Conservation (phyloP, 2,329 filamentous ascomycete genomes). For the Penicillium sp. region DNA sequence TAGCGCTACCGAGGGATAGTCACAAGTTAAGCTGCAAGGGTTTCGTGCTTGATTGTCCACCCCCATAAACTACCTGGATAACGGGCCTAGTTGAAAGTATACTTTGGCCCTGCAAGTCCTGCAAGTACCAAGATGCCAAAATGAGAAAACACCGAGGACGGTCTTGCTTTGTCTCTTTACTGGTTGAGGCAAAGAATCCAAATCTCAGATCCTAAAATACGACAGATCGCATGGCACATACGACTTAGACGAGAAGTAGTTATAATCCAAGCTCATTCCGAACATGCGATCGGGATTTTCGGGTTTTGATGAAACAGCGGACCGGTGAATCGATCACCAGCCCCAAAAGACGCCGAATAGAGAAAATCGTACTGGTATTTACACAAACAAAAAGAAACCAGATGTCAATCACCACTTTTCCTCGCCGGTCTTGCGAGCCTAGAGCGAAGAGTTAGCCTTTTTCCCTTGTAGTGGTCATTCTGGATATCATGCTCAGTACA, state of each 20-base stretch:
- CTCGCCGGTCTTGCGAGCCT: slow-evolving; percentile 43
- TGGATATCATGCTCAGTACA: slow-evolving; percentile 37
- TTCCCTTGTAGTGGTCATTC: not conserved
- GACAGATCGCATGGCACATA: not conserved
- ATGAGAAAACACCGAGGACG: not conserved
- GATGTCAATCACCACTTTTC: slow-evolving; percentile 37
- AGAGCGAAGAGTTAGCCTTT: slow-evolving; percentile 14
- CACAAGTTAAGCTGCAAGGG: slow-evolving; percentile 4
- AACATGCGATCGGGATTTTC: slow-evolving; percentile 16
- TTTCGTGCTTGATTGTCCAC: not conserved
- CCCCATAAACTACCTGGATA: not conserved
- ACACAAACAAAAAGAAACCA: slow-evolving; percentile 36
- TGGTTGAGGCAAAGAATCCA: not conserved
- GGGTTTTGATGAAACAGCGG: slow-evolving; percentile 15
- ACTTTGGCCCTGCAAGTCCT: not conserved
- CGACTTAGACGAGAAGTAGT: not conserved
- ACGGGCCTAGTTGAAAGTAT: not conserved
- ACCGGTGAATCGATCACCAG: slow-evolving; percentile 22
- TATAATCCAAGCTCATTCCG: slow-evolving; percentile 13
- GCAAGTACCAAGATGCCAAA: not conserved
- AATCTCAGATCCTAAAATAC: not conserved
- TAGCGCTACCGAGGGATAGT: not conserved
- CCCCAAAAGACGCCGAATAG: slow-evolving; percentile 33
- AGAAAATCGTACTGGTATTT: slow-evolving; percentile 40
- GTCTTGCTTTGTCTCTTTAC: not conserved